These are phyloP conservation scores for Inonotus hispidus DNA, from an alignment of 1,284 basidiomycete species.

Conservation along the genomic window DNA sequence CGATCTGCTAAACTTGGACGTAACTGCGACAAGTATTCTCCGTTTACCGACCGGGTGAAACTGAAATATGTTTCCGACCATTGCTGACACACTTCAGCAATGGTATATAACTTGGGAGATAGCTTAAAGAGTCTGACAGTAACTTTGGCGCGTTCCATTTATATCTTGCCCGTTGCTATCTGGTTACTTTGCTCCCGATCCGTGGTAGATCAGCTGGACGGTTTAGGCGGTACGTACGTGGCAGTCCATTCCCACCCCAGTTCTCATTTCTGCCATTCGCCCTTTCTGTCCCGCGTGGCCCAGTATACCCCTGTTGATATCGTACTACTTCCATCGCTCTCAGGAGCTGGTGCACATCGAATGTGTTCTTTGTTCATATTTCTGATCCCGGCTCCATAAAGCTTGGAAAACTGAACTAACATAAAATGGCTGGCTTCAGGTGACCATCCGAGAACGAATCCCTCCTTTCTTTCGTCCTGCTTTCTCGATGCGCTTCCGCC, in stretches of 20 bases:
- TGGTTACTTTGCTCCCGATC: background rate
- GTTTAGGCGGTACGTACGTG: constrained; percentile 1
- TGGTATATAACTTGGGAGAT: background rate
- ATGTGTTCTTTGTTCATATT: background rate
- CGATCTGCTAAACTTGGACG: background rate
- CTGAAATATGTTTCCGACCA: background rate
- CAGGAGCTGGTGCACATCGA: constrained; percentile 1
- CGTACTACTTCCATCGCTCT: constrained; percentile 1
- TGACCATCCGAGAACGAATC: background rate
- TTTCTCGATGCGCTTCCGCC: background rate
- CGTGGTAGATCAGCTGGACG: background rate
- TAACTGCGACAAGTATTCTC: no score
- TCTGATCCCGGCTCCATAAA: background rate
- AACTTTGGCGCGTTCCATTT: background rate
- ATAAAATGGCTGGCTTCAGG: background rate
- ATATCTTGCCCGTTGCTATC: background rate
- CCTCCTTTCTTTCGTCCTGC: background rate
- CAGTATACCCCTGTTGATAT: background rate
- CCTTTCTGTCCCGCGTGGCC: background rate
- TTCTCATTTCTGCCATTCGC: background rate
- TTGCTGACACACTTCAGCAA: background rate
- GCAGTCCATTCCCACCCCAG: background rate
- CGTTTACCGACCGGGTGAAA: background rate
- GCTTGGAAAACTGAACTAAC: background rate
- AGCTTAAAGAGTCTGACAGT: background rate